Conservation (phyloP, 129 eudicot species). For the Kitagawia praeruptora region DNA sequence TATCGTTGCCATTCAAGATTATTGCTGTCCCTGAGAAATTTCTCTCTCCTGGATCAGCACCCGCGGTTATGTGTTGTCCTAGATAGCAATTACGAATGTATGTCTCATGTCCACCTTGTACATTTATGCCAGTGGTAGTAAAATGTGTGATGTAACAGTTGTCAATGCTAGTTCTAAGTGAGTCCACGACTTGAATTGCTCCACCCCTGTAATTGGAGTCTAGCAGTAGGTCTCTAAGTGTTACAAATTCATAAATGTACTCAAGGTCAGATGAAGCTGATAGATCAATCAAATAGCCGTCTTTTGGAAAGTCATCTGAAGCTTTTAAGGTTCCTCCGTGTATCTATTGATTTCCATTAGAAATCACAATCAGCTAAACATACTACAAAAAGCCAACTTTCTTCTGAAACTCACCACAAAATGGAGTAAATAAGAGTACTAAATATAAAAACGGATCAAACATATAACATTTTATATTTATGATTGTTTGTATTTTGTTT, state of each 20-base stretch:
- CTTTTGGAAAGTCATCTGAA: slow-evolving; percentile 44
- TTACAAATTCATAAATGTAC: slow-evolving; percentile 56
- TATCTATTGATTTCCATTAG: slow-evolving; percentile 35
- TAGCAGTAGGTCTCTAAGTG: slow-evolving; percentile 58
- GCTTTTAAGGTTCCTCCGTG: slow-evolving; percentile 83
- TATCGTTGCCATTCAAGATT: slow-evolving; percentile 61
- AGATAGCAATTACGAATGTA: slow-evolving; percentile 58
- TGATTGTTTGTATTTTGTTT: too few relatives aligned
- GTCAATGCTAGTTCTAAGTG: slow-evolving; percentile 68
- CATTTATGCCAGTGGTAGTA: slow-evolving; percentile 56
- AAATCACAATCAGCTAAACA: neutral
- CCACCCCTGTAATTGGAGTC: slow-evolving; percentile 76
- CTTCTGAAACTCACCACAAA: neutral
- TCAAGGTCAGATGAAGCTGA: slow-evolving; percentile 24
- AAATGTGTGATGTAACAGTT: slow-evolving; percentile 81
- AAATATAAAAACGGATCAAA: too few relatives aligned
- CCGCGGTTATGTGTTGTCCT: slow-evolving; percentile 86
- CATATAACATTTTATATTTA: too few relatives aligned
- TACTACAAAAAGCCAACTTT: neutral
- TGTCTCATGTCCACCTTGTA: slow-evolving; percentile 81
- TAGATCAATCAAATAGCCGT: slow-evolving; percentile 61
- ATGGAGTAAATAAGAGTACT: neutral
- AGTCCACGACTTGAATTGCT: slow-evolving; percentile 51
- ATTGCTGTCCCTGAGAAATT: slow-evolving; percentile 73
- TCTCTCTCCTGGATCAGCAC: slow-evolving; percentile 51